Conservation (phyloP, 169 alveolate genomes). For the Cryptosporidium bovis region DNA sequence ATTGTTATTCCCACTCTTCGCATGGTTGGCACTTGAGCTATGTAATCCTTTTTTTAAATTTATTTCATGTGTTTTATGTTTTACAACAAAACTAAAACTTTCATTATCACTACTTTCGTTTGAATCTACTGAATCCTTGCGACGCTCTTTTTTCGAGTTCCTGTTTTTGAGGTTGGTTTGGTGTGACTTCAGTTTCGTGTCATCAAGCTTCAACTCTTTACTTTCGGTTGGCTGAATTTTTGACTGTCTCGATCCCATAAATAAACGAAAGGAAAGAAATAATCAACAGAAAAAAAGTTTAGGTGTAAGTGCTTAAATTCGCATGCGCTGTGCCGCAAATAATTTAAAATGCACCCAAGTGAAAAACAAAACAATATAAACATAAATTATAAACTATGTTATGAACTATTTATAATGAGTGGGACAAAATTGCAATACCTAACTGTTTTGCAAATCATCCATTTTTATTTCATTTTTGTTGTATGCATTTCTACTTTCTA, state of each 20-base stretch:
- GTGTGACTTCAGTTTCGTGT: constrained; percentile 4
- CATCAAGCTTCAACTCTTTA: not conserved
- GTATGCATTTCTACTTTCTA: not conserved
- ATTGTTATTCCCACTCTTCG: constrained; percentile 12
- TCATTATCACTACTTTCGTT: constrained; percentile 31
- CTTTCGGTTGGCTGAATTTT: not conserved
- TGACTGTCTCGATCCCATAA: constrained; percentile 35
- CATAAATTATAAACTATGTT: too few relatives aligned
- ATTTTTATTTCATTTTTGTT: constrained; percentile 10
- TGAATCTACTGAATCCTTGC: not conserved
- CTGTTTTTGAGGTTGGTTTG: constrained; percentile 5
- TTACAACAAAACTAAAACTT: constrained; percentile 46
- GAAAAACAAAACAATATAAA: too few relatives aligned
- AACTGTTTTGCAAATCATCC: constrained; percentile 24
- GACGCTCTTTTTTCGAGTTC: not conserved
- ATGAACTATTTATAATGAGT: too few relatives aligned
- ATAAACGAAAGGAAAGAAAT: not conserved
- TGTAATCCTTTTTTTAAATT: constrained; percentile 12
- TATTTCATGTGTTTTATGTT: constrained; percentile 51
- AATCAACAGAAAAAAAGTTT: not conserved
- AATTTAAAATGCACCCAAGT: too few relatives aligned
- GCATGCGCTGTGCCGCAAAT: too few relatives aligned
- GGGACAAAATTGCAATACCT: not conserved
- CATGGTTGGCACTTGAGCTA: not conserved
- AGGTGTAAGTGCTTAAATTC: too few relatives aligned